phyloP scores from a whole-genome alignment of 768 basidiomycete genomes.

The Wakefieldia striispora region DNA sequence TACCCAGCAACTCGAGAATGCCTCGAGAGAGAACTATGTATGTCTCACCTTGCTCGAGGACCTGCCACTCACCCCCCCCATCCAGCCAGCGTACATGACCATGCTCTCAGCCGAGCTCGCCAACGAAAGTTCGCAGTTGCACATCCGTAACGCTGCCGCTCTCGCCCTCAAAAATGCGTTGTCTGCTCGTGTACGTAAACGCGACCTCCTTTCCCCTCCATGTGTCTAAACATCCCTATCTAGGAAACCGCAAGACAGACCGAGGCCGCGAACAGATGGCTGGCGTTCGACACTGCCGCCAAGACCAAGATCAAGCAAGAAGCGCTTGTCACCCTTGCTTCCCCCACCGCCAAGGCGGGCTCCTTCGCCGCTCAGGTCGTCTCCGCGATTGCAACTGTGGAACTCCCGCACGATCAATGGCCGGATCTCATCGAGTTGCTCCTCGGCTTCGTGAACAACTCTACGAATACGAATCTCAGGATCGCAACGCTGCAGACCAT shows the following conservation, averaged over 20 bases:
- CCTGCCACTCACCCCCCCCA: constrained; percentile 12
- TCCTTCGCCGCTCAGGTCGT: constrained; percentile 91
- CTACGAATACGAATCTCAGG: constrained; percentile 65
- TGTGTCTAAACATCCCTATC: constrained; percentile 19
- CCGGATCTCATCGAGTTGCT: constrained; percentile 84
- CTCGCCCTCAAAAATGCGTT: constrained; percentile 96
- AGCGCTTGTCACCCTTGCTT: constrained; percentile 78
- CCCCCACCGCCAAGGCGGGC: constrained; percentile 68
- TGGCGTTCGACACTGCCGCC: constrained; percentile 62
- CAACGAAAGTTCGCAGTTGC: constrained; percentile 64
- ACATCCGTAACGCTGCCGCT: constrained; percentile 93
- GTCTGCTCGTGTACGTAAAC: constrained; percentile 74
- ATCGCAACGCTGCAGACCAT: constrained; percentile 92
- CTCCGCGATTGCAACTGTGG: constrained; percentile 90
- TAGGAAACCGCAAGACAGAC: constrained; percentile 76
- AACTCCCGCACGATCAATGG: constrained; percentile 89
- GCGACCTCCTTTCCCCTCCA: constrained; percentile 14
- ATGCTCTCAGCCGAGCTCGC: constrained; percentile 85
- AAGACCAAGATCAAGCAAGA: constrained; percentile 86
- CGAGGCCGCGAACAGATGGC: constrained; percentile 79
- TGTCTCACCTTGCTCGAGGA: constrained; percentile 31
- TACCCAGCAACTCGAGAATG: constrained; percentile 83
- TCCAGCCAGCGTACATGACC: constrained; percentile 88
- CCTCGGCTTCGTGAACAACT: constrained; percentile 81
- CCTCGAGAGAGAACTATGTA: constrained; percentile 87